phyloP scores from a whole-genome alignment of 1,284 basidiomycete genomes.

The Ustilago trichophora region DNA sequence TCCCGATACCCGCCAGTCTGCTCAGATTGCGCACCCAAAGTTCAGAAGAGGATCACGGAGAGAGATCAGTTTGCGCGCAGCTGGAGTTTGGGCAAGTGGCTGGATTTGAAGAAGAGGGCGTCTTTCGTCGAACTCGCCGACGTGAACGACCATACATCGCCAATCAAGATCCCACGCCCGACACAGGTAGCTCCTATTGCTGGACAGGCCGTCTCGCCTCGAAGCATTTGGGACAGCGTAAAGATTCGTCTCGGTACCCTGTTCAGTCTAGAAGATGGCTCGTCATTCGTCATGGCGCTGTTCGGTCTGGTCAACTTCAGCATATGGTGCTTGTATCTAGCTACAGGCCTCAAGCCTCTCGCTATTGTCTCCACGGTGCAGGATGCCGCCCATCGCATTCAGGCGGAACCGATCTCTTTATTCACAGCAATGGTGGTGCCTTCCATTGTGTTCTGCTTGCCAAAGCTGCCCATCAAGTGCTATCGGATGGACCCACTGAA shows the following conservation, averaged over 20 bases:
- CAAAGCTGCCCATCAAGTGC: constrained; percentile 1
- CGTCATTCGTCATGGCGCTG: neutral
- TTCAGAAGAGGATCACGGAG: constrained; percentile 29
- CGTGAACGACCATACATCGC: neutral
- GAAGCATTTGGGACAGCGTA: neutral
- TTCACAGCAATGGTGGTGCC: neutral
- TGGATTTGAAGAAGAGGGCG: constrained; percentile 34
- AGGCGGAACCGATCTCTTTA: neutral
- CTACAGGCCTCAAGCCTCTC: neutral
- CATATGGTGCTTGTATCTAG: constrained; percentile 9
- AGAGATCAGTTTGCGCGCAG: constrained; percentile 42
- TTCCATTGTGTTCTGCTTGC: neutral
- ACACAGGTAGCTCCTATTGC: neutral
- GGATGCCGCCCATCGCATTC: neutral
- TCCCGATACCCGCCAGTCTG: constrained; percentile 54
- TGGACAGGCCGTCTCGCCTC: neutral
- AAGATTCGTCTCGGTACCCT: neutral
- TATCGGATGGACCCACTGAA: constrained; percentile 13
- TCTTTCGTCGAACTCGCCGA: neutral
- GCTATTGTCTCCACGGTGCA: neutral
- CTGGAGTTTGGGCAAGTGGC: constrained; percentile 46
- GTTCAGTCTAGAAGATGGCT: constrained; percentile 1
- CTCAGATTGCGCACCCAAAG: constrained; percentile 31
- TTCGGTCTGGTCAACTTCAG: constrained; percentile 6
- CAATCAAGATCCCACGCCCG: too few relatives aligned